phyloP scores from a whole-genome alignment of 331 rosid species.

The Pyracantha coccinea region DNA sequence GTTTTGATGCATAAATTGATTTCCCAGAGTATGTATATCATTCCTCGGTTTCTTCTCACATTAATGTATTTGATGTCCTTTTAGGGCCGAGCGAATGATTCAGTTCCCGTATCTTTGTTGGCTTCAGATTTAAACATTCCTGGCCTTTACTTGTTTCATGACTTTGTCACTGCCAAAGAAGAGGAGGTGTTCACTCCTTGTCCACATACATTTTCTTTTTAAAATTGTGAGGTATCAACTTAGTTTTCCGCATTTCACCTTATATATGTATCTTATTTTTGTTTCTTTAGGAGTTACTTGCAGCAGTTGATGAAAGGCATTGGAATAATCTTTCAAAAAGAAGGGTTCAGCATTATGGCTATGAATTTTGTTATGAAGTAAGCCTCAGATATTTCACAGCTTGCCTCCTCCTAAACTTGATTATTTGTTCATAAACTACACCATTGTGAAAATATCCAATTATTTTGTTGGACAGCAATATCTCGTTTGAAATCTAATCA shows the following conservation, averaged over 20 bases:
- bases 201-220: background rate
- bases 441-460: background rate
- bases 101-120: slow-evolving; percentile 50
- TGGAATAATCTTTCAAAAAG: slow-evolving; percentile 79
- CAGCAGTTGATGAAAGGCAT: slow-evolving; percentile 59
- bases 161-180: slow-evolving; percentile 56
- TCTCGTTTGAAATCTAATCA: background rate
- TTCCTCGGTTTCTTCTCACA: background rate
- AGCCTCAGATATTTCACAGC: slow-evolving; percentile 5
- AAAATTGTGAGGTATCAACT: background rate
- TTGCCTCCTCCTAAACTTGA: background rate
- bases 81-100: slow-evolving; percentile 41
- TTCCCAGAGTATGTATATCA: background rate
- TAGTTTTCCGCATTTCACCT: background rate
- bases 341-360: slow-evolving; percentile 96
- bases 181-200: slow-evolving; percentile 45
- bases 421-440: background rate
- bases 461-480: background rate
- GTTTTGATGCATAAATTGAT: background rate
- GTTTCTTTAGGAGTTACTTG: slow-evolving; percentile 50
- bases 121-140: slow-evolving; percentile 73
- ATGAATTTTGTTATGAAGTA: slow-evolving; percentile 81
- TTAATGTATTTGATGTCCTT: slow-evolving; percentile 14
- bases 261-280: background rate
- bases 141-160: slow-evolving; percentile 69